Evolutionary conservation across 75 land plant genomes (phyloP).

Genomic region (Pinus taeda): DNA sequence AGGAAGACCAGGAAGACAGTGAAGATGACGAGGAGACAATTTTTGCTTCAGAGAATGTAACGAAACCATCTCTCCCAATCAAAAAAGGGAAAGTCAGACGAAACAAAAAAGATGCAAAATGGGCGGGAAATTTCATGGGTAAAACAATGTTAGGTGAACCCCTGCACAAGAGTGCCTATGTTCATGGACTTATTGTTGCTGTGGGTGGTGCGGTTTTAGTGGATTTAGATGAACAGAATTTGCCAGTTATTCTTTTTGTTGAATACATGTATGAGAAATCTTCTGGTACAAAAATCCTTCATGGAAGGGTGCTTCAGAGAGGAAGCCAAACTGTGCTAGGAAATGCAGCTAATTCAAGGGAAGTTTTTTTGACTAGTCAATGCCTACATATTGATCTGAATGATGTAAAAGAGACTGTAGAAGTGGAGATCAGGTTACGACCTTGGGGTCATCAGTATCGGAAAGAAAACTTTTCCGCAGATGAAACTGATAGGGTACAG

Average conservation of each 20-base stretch:
- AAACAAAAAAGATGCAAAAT: constrained; percentile 30
- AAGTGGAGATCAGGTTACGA: constrained; percentile 45
- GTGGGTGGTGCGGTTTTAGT: constrained; percentile 62
- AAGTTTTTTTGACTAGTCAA: constrained; percentile 74
- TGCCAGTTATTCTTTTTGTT: constrained; percentile 53
- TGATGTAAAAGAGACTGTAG: constrained; percentile 41
- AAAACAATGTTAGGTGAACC: constrained; percentile 35
- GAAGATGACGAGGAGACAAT: constrained; percentile 41
- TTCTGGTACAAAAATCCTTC: constrained; percentile 60
- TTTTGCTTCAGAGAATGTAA: not conserved
- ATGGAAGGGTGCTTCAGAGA: constrained; percentile 66
- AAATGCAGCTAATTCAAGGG: constrained; percentile 71
- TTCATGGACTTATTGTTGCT: constrained; percentile 37
- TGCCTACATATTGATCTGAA: constrained; percentile 64
- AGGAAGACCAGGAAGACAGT: constrained; percentile 47
- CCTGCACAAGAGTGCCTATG: constrained; percentile 47
- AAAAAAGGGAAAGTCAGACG: constrained; percentile 3
- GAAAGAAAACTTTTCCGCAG: constrained; percentile 49
- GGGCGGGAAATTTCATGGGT: constrained; percentile 53
- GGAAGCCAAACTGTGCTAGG: constrained; percentile 77
- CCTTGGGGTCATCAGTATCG: constrained; percentile 76
- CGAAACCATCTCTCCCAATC: not conserved
- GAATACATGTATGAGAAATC: constrained; percentile 81
- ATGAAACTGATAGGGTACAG: constrained; percentile 48
- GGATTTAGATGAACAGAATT: constrained; percentile 28